Evolutionary conservation across 345 rosid genomes (phyloP), one percentile per base, ranked within the genome.

Genomic region (Melaleuca quinquenervia): DNA sequence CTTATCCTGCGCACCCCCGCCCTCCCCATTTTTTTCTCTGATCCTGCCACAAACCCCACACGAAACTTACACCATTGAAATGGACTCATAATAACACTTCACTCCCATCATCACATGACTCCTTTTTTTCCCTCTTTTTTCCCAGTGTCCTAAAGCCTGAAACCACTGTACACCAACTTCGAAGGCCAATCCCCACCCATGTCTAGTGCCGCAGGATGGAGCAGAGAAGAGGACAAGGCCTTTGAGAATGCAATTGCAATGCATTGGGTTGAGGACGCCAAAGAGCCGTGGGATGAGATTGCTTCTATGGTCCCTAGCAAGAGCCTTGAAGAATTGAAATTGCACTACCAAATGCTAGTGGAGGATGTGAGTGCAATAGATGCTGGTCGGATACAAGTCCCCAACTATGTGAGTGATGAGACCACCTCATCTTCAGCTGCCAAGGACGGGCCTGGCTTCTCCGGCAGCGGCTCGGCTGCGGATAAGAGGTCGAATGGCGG

Each of bases 181-280:
- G 8, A 21, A 82, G 53, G 50, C 36, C 52, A 3, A 49, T 12
- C 51, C 45, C 49, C 49, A 82, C 82, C 54, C 70, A 93, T 94
- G 98, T 92, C 91, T 80, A 90, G 89, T 88, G 88, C 87, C 84
- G 85, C 82, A 50, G 85, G 84, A 62, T 96, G 99, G 99, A 95
- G 92, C 89, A 93, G 91, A 86, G 99, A 94, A 86, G 99, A 95
- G 84, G 98, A 96, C 50, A 95, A 91, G 84, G 93, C 95, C 15
- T 96, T 96, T 74, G 98, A 96, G 88, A 92, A 91, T 82, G 95
- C 94, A 78, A 94, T 96, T 62, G 99, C 99, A 1, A 85, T 89
- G 92, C 95, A 94, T 89, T 94, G 95, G 32, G 92, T 87, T n/a
- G 93, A 90, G 27, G 87, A 89, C 49, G 89, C 90, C 10, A 70